Base-by-base conservation (phyloP, 768 basidiomycete genomes). In the Coprinopsis sp. region DNA sequence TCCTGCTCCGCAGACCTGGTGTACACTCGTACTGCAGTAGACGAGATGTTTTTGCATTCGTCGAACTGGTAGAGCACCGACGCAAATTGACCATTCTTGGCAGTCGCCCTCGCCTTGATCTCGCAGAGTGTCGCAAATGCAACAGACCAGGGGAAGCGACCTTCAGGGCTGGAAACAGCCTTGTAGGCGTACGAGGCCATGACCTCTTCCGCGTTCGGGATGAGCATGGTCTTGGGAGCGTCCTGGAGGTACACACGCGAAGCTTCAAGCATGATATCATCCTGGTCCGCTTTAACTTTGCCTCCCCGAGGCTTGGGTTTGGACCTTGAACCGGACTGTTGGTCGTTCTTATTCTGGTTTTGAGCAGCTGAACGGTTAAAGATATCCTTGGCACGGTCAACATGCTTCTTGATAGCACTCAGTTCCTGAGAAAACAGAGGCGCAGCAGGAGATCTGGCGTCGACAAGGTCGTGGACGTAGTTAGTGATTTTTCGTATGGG, bases 161-260 rank as follows among this genome's bases (percentile, higher is more conserved):
- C 19, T 4, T 45, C 6, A 51, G 24, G 1, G 51, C 51, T 21
- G 2, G 3, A 11, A 4, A 5, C 37, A n/a, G 53, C 43, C 0
- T 4, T 27, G 44, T 77, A 77, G 0, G 84, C 82, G 31, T 68
- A 79, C 0, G 84, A 83, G 0, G 82, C 81, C 54, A 79, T 81
- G 19, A 82, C 54, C 38, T 73, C 62, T 6, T 72, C 66, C 18
- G 72, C 36, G 30, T 68, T 66, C 39, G 61, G 59, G 12, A 27
- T 21, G 7, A 64, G 58, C 30, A 30, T 6, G 0, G 66, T 58
- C 24, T 39, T 59, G 1, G 47, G 50, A 11, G 67, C 60, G 28
- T 59, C 64, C 53, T 55, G 21, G 4, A 47, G 55, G 43, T 56
- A 79, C 25, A 49, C 54, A 31, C 49, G 56, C 4, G 60, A 58